These are phyloP conservation scores for Themeda triandra DNA, from an alignment of 176 grass and related monocot species.

Conservation along the genomic window DNA sequence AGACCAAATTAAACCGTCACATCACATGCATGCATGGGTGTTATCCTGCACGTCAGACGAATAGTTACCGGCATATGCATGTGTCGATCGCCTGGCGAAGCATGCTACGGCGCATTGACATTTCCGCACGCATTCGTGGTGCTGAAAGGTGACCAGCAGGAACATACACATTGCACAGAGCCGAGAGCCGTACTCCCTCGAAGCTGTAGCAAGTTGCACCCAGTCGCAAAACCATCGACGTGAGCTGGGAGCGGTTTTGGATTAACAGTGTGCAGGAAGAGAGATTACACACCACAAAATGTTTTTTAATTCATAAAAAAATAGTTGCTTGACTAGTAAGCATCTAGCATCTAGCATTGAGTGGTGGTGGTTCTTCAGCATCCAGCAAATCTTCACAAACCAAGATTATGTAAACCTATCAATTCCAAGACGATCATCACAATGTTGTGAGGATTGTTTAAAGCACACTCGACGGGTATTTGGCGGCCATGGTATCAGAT, in stretches of 20 bases:
- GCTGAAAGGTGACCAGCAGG: conserved; percentile 22
- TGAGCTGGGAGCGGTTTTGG: background rate
- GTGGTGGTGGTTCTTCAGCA: background rate
- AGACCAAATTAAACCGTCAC: background rate
- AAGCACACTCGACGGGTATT: too few relatives aligned
- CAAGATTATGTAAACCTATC: background rate
- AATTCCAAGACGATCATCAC: conserved; percentile 4
- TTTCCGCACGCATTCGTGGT: background rate
- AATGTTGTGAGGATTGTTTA: background rate
- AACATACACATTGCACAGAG: background rate
- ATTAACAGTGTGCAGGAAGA: background rate
- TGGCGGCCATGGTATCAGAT: too few relatives aligned
- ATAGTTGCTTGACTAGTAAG: background rate
- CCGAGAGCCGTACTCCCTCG: background rate
- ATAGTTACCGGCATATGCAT: background rate
- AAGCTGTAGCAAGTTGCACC: background rate
- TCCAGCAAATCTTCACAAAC: background rate
- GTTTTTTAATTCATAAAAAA: background rate
- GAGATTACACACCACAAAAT: background rate
- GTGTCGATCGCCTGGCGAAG: background rate
- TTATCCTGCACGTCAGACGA: background rate
- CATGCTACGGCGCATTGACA: background rate
- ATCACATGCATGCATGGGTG: background rate
- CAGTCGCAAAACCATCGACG: background rate
- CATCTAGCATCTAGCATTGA: background rate